phyloP scores from a whole-genome alignment of 257 asterid genomes.

The Nicotiana otophora region DNA sequence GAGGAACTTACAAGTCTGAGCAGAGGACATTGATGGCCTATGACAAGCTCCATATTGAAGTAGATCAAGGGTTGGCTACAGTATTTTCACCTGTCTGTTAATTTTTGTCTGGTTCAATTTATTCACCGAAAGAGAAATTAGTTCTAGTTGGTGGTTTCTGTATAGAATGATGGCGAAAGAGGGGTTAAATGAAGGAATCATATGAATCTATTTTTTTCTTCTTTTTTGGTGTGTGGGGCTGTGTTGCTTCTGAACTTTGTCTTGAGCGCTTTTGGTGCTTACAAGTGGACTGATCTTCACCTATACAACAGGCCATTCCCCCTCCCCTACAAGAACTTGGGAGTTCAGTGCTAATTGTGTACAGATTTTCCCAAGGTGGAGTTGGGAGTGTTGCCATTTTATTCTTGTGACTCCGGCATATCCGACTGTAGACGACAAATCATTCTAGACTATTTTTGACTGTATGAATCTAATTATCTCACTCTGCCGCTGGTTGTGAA shows the following conservation, averaged over 20 bases:
- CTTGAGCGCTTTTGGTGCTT: conserved; percentile 32
- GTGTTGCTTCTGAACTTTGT: conserved; percentile 9
- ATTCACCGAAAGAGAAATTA: neutral
- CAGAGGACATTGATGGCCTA: conserved; percentile 68
- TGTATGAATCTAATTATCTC: neutral
- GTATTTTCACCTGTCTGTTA: conserved; percentile 50
- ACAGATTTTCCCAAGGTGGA: neutral
- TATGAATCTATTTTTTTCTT: conserved; percentile 4
- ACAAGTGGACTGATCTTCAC: conserved; percentile 44
- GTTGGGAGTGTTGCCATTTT: neutral
- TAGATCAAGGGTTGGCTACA: conserved; percentile 91
- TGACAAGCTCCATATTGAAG: conserved; percentile 50
- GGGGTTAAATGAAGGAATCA: neutral
- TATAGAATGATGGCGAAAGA: neutral
- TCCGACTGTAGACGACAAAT: neutral
- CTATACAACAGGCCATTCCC: neutral
- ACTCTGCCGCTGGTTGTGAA: neutral
- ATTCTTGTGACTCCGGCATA: neutral
- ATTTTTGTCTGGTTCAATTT: neutral
- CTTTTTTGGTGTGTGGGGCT: neutral
- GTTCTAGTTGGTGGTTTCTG: neutral
- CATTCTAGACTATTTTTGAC: neutral
- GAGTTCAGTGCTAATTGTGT: neutral
- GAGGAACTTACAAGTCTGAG: conserved; percentile 62
- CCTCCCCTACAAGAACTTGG: neutral